These are phyloP conservation scores for Talaromyces sp. DNA, from an alignment of 2,329 filamentous ascomycete species.

Conservation along the genomic window DNA sequence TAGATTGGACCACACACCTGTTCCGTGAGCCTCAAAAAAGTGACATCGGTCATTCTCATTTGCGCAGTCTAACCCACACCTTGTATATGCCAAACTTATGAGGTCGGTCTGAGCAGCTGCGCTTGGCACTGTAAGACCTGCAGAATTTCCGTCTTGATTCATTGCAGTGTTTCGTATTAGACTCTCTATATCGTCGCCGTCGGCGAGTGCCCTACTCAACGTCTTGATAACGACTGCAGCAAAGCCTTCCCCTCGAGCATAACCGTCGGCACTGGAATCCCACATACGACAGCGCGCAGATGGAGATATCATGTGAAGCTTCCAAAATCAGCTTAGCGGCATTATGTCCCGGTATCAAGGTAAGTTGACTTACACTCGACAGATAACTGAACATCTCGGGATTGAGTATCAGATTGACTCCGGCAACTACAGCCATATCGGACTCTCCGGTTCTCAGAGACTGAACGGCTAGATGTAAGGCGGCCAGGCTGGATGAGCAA, in stretches of 20 bases:
- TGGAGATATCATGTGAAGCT: slow-evolving; percentile 48
- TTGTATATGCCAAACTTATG: slow-evolving; percentile 39
- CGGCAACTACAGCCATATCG: slow-evolving; percentile 25
- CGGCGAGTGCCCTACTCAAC: slow-evolving; percentile 46
- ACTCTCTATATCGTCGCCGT: slow-evolving; percentile 46
- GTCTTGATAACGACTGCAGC: slow-evolving; percentile 51
- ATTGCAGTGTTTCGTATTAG: slow-evolving; percentile 34
- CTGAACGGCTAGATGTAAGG: slow-evolving; percentile 34
- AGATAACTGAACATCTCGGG: slow-evolving; percentile 31
- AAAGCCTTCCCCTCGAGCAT: slow-evolving; percentile 53
- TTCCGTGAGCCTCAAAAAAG: slow-evolving; percentile 48
- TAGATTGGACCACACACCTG: slow-evolving; percentile 27
- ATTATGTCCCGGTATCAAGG: too few relatives aligned
- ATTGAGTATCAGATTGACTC: slow-evolving; percentile 26
- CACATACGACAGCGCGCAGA: slow-evolving; percentile 51
- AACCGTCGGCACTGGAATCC: slow-evolving; percentile 48
- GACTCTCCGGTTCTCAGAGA: slow-evolving; percentile 28
- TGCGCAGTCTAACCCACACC: slow-evolving; percentile 37
- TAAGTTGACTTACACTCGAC: neutral
- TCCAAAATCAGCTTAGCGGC: slow-evolving; percentile 11
- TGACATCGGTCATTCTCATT: slow-evolving; percentile 31
- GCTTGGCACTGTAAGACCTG: slow-evolving; percentile 36
- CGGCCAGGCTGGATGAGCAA: slow-evolving; percentile 43
- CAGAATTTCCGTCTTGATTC: slow-evolving; percentile 37
- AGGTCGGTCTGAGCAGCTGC: slow-evolving; percentile 37